Conservation (phyloP, 345 rosid genomes). For the Citrus sinensis region DNA sequence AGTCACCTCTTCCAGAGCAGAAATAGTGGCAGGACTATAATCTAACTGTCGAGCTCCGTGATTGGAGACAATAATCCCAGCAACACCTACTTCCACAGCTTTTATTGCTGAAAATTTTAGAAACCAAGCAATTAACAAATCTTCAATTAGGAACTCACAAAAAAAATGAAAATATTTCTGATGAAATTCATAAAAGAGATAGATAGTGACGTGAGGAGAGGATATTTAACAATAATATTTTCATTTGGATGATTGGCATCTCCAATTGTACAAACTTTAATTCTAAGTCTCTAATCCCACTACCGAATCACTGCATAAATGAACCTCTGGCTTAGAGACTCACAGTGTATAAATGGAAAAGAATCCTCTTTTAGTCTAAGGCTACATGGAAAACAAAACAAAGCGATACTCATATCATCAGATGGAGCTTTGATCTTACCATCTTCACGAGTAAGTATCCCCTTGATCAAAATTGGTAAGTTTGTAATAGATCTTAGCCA, state of each 20-base stretch:
- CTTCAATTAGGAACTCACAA: background rate
- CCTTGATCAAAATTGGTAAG: slow-evolving; percentile 76
- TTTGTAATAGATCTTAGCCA: slow-evolving; percentile 79
- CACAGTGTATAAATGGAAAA: background rate
- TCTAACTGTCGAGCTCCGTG: slow-evolving; percentile 85
- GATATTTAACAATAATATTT: too few species aligned
- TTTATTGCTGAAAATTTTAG: slow-evolving; percentile 49
- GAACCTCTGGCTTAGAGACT: background rate
- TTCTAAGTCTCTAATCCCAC: background rate
- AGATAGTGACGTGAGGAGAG: too few species aligned
- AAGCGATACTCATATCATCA: background rate
- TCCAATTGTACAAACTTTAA: background rate
- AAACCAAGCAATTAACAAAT: background rate
- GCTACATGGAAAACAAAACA: background rate
- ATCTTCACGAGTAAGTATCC: slow-evolving; percentile 76
- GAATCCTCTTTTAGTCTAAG: background rate
- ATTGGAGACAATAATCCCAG: slow-evolving; percentile 75
- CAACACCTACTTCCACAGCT: slow-evolving; percentile 64
- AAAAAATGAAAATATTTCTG: background rate
- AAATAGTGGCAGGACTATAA: slow-evolving; percentile 60
- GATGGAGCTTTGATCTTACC: slow-evolving; percentile 41
- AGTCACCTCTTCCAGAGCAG: slow-evolving; percentile 67
- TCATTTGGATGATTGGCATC: background rate
- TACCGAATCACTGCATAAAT: background rate
- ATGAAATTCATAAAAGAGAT: too few species aligned